Evolutionary conservation across 2,329 filamentous ascomycete species (phyloP).

Genomic region (Emergomyces orientalis): DNA sequence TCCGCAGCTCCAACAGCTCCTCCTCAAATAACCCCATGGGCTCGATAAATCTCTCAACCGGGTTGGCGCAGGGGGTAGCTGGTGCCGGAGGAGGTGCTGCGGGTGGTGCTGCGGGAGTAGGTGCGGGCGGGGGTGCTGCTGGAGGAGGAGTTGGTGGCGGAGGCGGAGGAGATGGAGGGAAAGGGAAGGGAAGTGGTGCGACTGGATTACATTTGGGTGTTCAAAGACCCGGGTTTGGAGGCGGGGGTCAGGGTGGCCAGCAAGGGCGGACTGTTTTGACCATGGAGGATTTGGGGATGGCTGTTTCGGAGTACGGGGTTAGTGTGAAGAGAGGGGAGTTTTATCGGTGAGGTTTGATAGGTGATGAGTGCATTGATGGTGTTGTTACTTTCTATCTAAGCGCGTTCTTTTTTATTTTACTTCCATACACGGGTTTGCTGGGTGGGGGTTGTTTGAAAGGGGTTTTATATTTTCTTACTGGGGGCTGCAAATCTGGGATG

Average conservation of each 20-base stretch:
- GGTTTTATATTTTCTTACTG: background rate
- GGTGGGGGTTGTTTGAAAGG: background rate
- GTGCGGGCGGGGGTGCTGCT: conserved; percentile 40
- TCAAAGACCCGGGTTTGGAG: conserved; percentile 72
- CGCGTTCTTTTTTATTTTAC: conserved; percentile 7
- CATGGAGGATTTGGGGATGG: conserved; percentile 98
- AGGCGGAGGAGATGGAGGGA: conserved; percentile 36
- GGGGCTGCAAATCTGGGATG: background rate
- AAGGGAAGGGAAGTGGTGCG: conserved; percentile 41
- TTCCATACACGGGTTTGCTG: conserved; percentile 6
- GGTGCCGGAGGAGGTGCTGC: conserved; percentile 49
- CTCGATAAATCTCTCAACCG: conserved; percentile 60
- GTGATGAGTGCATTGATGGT: background rate
- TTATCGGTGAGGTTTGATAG: conserved; percentile 53
- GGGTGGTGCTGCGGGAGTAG: conserved; percentile 38
- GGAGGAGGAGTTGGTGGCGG: conserved; percentile 34
- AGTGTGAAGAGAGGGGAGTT: conserved; percentile 97
- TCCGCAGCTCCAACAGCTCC: conserved; percentile 79
- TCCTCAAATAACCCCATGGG: conserved; percentile 88
- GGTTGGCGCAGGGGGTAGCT: conserved; percentile 46
- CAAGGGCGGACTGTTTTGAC: conserved; percentile 91
- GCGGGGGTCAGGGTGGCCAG: conserved; percentile 69
- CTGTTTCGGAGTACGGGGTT: conserved; percentile 92
- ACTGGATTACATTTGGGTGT: conserved; percentile 54
- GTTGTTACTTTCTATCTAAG: conserved; percentile 18